Base-by-base conservation (phyloP, 108 stramenopile species). In the Cyclotella atomus region DNA sequence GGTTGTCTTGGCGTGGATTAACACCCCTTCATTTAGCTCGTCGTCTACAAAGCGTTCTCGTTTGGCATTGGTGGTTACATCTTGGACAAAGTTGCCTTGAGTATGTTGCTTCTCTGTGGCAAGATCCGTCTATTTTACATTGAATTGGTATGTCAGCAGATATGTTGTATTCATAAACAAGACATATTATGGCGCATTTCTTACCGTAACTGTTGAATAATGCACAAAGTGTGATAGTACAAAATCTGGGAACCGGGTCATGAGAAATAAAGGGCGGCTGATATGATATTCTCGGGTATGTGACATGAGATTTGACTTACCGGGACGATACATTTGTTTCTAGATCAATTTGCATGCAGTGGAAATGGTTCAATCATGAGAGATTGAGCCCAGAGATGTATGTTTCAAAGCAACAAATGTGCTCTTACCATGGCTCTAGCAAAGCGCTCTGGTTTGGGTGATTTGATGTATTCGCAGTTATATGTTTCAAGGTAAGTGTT, bases 141-240 rank as follows among this genome's bases (percentile, higher is more conserved):
- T 32, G 35, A 47, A 45, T n/a, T 56, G 56, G 6, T 9, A 7
- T 41, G 38, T 41, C n/a, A n/a, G n/a, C n/a, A n/a, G n/a, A n/a
- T n/a, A n/a, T n/a, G n/a, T n/a, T n/a, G n/a, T n/a, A n/a, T n/a
- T n/a, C n/a, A n/a, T n/a, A n/a, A n/a, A n/a, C n/a, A n/a, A n/a
- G n/a, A n/a, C n/a, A n/a, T 6, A 36, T 29, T 28, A 61, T n/a
- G 23, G 36, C 15, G 24, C 59, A 61, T 3, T 7, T 67, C 76
- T 70, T 52, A 65, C 80, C 14, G 93, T 91, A 2, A 91, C 90
- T 2, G 90, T 92, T 10, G 89, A 85, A 67, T 92, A 95, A 73
- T 95, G 93, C 2, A 95, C 88, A 68, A 91, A 95, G 62, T 95
- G 93, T 23, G 81, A 81, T 23, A 85, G 41, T 15, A 95, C 91